These are phyloP conservation scores for Podila minutissima DNA, from an alignment of 192 early-diverging fungal species.

Conservation along the genomic window DNA sequence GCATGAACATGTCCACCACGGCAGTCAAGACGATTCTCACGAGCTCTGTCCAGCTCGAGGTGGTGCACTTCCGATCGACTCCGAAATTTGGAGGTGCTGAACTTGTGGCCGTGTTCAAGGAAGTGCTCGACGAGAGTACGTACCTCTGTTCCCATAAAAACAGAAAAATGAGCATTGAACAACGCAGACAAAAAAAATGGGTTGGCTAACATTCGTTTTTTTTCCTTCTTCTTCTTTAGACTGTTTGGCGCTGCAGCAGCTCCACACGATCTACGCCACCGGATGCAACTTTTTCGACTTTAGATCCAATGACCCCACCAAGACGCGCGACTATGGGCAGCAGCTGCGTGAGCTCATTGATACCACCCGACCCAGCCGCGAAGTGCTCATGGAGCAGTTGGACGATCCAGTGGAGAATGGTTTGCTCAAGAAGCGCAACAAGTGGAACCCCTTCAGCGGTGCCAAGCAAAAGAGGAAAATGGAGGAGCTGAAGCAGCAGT, in stretches of 20 bases:
- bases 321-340: background rate
- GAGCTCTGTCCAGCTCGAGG: background rate
- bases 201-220: no score
- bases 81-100: background rate
- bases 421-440: background rate
- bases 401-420: slow-evolving; percentile 1
- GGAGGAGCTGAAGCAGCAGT: background rate
- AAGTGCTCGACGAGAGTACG: slow-evolving; percentile 2
- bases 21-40: slow-evolving; percentile 2
- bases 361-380: background rate
- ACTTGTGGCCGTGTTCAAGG: background rate
- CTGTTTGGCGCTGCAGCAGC: background rate
- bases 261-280: background rate
- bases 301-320: background rate
- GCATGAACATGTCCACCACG: slow-evolving; percentile 1
- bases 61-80: slow-evolving; percentile 1
- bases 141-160: background rate
- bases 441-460: background rate
- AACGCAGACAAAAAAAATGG: no score
- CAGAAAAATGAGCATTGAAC: no score
- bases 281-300: slow-evolving; percentile 2
- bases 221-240: background rate
- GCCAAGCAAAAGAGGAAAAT: background rate
- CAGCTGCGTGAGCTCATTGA: slow-evolving; percentile 1
- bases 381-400: background rate